phyloP scores from a whole-genome alignment of 257 asterid species.

The Pogostemon cablin region DNA sequence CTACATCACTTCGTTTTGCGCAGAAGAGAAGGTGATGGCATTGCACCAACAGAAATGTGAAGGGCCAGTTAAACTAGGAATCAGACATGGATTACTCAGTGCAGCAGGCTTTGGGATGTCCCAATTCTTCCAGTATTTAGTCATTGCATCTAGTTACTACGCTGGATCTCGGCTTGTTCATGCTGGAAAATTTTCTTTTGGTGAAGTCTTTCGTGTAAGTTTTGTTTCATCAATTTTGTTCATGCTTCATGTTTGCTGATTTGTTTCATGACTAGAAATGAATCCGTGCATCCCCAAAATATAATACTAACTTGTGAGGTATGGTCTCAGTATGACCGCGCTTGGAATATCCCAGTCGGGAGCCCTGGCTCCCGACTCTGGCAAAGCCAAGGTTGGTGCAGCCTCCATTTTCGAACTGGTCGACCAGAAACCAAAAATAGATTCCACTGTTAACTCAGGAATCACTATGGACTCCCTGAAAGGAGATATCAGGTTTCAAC shows the following conservation, averaged over 20 bases:
- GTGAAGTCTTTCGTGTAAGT: slow-evolving; percentile 63
- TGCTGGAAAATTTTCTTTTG: slow-evolving; percentile 52
- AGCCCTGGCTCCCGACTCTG: slow-evolving; percentile 65
- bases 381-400: slow-evolving; percentile 56
- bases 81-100: slow-evolving; percentile 49
- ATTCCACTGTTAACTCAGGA: slow-evolving; percentile 49
- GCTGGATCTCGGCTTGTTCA: slow-evolving; percentile 67
- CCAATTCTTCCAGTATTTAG: slow-evolving; percentile 48
- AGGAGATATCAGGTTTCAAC: slow-evolving; percentile 60
- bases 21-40: no score
- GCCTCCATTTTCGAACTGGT: slow-evolving; percentile 59
- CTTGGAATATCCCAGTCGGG: slow-evolving; percentile 62
- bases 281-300: no score
- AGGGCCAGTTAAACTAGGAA: slow-evolving; percentile 37
- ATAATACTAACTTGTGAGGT: not conserved
- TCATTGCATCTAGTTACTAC: slow-evolving; percentile 59
- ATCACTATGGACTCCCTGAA: slow-evolving; percentile 38
- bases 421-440: slow-evolving; percentile 50
- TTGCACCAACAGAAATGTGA: no score
- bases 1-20: no score
- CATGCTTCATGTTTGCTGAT: not conserved
- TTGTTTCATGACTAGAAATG: not conserved
- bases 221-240: not conserved
- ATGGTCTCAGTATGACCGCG: slow-evolving; percentile 55
- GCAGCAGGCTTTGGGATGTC: slow-evolving; percentile 65